phyloP scores from a whole-genome alignment of 2,329 filamentous ascomycete genomes.

The Fusarium sp. region DNA sequence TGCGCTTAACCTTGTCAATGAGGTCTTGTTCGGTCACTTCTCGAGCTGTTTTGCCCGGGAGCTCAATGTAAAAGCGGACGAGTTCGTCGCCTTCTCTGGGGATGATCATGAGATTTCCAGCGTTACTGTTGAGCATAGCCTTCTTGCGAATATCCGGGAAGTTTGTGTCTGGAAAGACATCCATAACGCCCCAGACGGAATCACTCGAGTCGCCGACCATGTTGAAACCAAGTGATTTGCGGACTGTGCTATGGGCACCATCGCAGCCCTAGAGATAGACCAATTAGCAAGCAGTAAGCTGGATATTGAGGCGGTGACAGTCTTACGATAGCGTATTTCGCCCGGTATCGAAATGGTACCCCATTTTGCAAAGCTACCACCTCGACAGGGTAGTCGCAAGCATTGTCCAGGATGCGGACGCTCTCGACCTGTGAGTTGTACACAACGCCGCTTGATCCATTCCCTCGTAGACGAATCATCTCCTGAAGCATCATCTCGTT shows the following conservation, averaged over 20 bases:
- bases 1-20: constrained; percentile 41
- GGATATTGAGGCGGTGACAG: neutral
- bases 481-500: constrained; percentile 27
- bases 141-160: constrained; percentile 74
- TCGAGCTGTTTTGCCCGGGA: constrained; percentile 63
- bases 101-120: constrained; percentile 70
- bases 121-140: constrained; percentile 63
- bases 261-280: neutral
- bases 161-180: constrained; percentile 58
- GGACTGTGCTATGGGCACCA: constrained; percentile 55
- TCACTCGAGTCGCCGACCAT: constrained; percentile 68
- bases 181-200: constrained; percentile 56
- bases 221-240: constrained; percentile 66
- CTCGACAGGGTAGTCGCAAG: constrained; percentile 18
- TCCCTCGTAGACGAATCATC: constrained; percentile 8
- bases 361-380: constrained; percentile 12
- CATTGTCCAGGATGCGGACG: constrained; percentile 9
- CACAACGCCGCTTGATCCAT: constrained; percentile 1
- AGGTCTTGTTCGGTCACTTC: constrained; percentile 41
- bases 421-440: constrained; percentile 35
- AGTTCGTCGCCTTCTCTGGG: constrained; percentile 67
- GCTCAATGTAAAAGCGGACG: constrained; percentile 67
- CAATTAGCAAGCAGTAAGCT: neutral
- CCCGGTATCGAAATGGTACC: neutral
- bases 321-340: constrained; percentile 38